A percentile compares a stretch with the other conserved stretches of the same genome.
Evolutionary conservation across 2,329 filamentous ascomycete species (phyloP).

Genomic region (Chrysosporium keratinophilum): DNA sequence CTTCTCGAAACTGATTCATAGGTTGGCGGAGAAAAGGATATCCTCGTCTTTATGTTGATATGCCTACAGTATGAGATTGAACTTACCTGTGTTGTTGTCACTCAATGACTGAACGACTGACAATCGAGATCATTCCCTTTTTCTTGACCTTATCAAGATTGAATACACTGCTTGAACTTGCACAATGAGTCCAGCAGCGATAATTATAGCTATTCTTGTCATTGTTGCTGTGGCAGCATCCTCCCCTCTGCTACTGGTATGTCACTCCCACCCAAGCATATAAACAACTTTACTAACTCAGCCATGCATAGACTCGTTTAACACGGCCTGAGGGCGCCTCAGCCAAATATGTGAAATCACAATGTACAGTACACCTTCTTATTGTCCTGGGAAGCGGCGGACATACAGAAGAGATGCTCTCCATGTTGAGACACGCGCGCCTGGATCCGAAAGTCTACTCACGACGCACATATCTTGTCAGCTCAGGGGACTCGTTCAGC

Average conservation of each 20-base stretch:
- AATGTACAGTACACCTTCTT: conserved; percentile 46
- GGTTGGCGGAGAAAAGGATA: neutral
- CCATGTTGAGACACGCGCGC: conserved; percentile 59
- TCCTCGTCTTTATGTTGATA: neutral
- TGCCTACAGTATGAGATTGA: neutral
- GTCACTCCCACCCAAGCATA: neutral
- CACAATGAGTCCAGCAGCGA: neutral
- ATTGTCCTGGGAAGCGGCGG: conserved; percentile 86
- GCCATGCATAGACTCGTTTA: neutral
- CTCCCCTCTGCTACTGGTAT: neutral
- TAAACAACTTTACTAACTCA: neutral
- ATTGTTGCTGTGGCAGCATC: neutral
- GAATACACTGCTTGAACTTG: neutral
- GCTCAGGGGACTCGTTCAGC: conserved; percentile 65
- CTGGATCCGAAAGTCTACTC: conserved; percentile 39
- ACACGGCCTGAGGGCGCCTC: neutral
- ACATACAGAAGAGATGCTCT: conserved; percentile 89
- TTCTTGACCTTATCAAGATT: too few species aligned
- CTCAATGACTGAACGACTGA: too few species aligned
- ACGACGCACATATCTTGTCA: conserved; percentile 72
- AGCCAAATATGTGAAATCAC: neutral
- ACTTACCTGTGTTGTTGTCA: too few species aligned
- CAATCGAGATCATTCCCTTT: neutral
- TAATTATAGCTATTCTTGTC: neutral
- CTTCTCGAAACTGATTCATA: neutral